Percentiles rank a stretch among this genome's conserved stretches.
Evolutionary conservation across 768 basidiomycete species (phyloP).

Genomic region (Strobilomyces confusus): DNA sequence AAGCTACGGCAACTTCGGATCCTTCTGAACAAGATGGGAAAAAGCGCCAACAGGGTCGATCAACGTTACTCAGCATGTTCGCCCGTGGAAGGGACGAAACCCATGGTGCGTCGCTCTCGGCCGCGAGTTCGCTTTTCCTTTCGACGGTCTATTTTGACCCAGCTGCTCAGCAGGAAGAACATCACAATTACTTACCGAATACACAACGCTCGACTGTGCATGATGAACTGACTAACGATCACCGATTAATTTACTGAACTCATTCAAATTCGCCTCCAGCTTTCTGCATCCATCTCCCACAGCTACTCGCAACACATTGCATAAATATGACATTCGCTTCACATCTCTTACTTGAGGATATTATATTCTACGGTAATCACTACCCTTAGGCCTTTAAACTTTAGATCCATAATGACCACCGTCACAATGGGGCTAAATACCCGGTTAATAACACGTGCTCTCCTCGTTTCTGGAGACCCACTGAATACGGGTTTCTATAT

Average conservation of each 20-base stretch:
- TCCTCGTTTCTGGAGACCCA: background rate
- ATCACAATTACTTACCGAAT: background rate
- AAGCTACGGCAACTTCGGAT: constrained; percentile 27
- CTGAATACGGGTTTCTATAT: background rate
- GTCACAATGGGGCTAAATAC: background rate
- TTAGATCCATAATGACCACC: background rate
- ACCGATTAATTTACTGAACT: constrained; percentile 7
- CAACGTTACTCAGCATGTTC: constrained; percentile 30
- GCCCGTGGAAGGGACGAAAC: constrained; percentile 21
- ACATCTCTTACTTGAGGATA: background rate
- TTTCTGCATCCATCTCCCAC: background rate
- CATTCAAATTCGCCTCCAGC: background rate
- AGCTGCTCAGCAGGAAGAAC: constrained; percentile 4
- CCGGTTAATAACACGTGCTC: background rate
- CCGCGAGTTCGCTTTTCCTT: constrained; percentile 10
- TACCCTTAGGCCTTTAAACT: background rate
- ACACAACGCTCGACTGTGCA: constrained; percentile 1
- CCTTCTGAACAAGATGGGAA: constrained; percentile 12
- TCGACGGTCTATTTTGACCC: background rate
- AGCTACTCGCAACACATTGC: background rate
- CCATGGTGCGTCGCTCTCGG: background rate
- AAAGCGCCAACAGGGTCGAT: constrained; percentile 25
- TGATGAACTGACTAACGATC: constrained; percentile 1
- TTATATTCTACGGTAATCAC: background rate
- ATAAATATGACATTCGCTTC: background rate